Base-by-base conservation (phyloP, 1,139 yeast species). In the Nakaseomyces bracarensis region DNA sequence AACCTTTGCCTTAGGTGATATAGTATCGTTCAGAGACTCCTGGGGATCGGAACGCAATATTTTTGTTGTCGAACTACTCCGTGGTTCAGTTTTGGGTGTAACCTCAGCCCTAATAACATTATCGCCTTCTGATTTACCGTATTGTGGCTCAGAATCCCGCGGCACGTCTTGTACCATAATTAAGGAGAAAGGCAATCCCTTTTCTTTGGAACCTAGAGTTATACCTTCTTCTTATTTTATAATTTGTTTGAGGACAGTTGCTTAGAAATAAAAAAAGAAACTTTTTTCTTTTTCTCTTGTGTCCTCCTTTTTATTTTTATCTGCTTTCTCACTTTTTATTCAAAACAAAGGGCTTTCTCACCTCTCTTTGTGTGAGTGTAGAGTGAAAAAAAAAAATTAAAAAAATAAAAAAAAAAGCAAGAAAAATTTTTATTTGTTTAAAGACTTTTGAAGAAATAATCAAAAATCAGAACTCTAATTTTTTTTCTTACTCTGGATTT, bases 281-380 rank as follows among this genome's bases (percentile, higher is more conserved):
- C 34, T 18, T 30, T 30, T 30, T 30, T 30, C 34, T 30, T 30
- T 30, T 30, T 30, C 22, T 13, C 18, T 16, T n/a, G n/a, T n/a
- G 34, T 30, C 22, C 34, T 30, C 22, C 34, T 30, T 18, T 16
- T 19, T 18, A 25, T 9, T 8, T 11, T 25, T 11, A 25, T 25
- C n/a, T 22, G 25, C 10, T 22, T 22, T 22, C 25, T 7, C 7
- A 22, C 7, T 28, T 28, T 15, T 28, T 14, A 14, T 11, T 11
- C 18, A 11, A 16, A 18, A 22, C 10, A 7, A 10, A 10, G 25
- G 25, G 25, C 25, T 30, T 19, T 30, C 14, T 26, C 14, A 10
- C 14, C 11, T 13, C 11, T 30, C 22, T 16, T 16, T 30, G n/a
- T n/a, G n/a, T n/a, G n/a, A n/a, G n/a, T n/a, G n/a, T n/a, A n/a